phyloP scores from a whole-genome alignment of 768 basidiomycete genomes.

The Boletus coccyginus region DNA sequence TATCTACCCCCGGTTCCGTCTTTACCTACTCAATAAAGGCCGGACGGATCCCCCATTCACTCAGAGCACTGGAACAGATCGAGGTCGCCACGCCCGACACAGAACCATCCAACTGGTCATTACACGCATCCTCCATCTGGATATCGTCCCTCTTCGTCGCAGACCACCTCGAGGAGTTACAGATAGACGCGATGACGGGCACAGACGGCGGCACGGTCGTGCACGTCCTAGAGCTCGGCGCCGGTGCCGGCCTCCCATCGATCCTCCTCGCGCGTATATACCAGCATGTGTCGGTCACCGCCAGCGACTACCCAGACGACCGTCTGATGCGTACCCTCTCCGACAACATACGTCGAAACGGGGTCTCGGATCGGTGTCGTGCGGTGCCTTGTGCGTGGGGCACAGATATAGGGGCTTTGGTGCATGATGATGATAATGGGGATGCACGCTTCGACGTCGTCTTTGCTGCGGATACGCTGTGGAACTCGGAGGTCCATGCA shows the following conservation, averaged over 20 bases:
- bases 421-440: neutral
- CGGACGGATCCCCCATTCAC: constrained; percentile 14
- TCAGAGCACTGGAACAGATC: constrained; percentile 30
- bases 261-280: constrained; percentile 58
- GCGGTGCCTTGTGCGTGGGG: constrained; percentile 69
- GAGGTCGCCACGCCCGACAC: constrained; percentile 63
- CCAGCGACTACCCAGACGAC: constrained; percentile 73
- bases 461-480: constrained; percentile 73
- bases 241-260: constrained; percentile 71
- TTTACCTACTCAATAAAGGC: constrained; percentile 43
- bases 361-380: constrained; percentile 44
- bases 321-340: constrained; percentile 54
- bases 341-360: constrained; percentile 55
- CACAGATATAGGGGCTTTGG: constrained; percentile 36
- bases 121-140: constrained; percentile 82
- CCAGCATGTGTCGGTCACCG: constrained; percentile 41
- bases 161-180: constrained; percentile 54
- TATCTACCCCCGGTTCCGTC: constrained; percentile 51
- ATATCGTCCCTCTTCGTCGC: constrained; percentile 63
- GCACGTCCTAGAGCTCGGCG: constrained; percentile 68
- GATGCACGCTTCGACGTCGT: constrained; percentile 55
- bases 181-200: constrained; percentile 30
- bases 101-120: constrained; percentile 62
- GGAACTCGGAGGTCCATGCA: constrained; percentile 63
- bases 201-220: constrained; percentile 13